Conservation (phyloP, 2,329 filamentous ascomycete species). For the Venturia aucupariae region DNA sequence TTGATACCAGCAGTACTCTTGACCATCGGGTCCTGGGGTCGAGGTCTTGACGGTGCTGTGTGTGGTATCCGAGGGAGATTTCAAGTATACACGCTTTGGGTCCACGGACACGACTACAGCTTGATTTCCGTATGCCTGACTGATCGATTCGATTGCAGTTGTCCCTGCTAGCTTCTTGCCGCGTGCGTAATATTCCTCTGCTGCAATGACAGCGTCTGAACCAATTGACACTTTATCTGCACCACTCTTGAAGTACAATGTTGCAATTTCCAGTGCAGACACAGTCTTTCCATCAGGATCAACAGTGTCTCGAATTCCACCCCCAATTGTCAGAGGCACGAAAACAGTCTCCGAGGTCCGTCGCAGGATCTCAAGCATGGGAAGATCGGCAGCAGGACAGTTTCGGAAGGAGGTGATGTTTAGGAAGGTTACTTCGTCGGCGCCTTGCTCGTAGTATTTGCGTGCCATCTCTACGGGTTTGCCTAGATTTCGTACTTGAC, state of each 20-base stretch:
- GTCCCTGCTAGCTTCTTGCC: constrained; percentile 63
- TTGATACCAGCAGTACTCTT: constrained; percentile 88
- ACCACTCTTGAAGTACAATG: constrained; percentile 93
- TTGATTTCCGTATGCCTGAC: constrained; percentile 86
- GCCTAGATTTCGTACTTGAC: constrained; percentile 78
- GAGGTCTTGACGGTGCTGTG: constrained; percentile 68
- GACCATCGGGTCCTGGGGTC: constrained; percentile 62
- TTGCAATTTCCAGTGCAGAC: constrained; percentile 86
- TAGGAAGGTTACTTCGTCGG: constrained; percentile 93
- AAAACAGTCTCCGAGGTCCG: constrained; percentile 85
- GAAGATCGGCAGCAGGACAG: constrained; percentile 81
- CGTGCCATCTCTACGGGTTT: constrained; percentile 94
- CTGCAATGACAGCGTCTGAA: constrained; percentile 85
- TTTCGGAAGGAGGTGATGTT: constrained; percentile 98
- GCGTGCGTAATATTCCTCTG: constrained; percentile 75
- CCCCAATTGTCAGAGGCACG: constrained; percentile 89
- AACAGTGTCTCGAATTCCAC: constrained; percentile 85
- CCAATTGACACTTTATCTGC: constrained; percentile 98
- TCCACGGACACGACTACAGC: constrained; percentile 95
- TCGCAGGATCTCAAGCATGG: constrained; percentile 91
- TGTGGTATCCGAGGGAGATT: constrained; percentile 55
- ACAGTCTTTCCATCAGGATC: constrained; percentile 80
- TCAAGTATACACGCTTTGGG: constrained; percentile 81
- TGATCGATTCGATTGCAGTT: constrained; percentile 94
- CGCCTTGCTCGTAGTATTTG: constrained; percentile 91